Percentiles rank a stretch among this genome's conserved stretches.
These are phyloP conservation scores for Tripidium arundinaceum DNA, from an alignment of 202 grass and related monocot genomes.

Conservation along the genomic window DNA sequence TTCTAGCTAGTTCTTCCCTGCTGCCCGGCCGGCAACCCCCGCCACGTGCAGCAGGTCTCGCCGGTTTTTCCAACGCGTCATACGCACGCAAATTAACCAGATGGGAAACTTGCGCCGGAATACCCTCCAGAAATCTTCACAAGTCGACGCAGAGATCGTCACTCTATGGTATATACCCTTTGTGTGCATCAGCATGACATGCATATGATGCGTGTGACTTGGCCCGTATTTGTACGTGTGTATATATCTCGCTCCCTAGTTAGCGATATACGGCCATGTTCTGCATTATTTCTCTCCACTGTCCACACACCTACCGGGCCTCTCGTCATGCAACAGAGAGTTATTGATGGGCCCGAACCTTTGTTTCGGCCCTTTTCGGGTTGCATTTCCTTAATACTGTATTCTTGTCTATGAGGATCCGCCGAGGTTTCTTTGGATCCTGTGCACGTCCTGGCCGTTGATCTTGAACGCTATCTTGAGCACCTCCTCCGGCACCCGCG, in stretches of 20 bases:
- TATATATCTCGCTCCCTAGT: background rate
- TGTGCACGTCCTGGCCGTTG: constrained; percentile 43
- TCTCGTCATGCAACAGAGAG: too few relatives aligned
- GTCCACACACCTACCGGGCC: background rate
- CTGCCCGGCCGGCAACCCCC: background rate
- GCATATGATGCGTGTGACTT: background rate
- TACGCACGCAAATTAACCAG: background rate
- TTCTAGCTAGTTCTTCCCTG: background rate
- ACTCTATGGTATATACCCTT: background rate
- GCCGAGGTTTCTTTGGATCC: constrained; percentile 50
- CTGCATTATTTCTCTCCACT: background rate
- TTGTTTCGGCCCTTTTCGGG: background rate
- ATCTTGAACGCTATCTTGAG: constrained; percentile 55
- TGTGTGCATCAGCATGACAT: constrained; percentile 30
- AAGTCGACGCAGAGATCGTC: background rate
- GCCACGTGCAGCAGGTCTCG: background rate
- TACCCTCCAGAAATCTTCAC: background rate
- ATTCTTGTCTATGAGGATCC: background rate
- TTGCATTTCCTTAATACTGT: background rate
- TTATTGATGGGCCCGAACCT: background rate
- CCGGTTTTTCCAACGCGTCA: constrained; percentile 14
- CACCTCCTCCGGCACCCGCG: constrained; percentile 43
- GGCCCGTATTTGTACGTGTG: background rate
- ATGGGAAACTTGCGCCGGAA: background rate
- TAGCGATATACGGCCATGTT: too few relatives aligned